These are phyloP conservation scores for Micromonas pusilla DNA, from an alignment of 139 green algal genomes.

Conservation along the genomic window DNA sequence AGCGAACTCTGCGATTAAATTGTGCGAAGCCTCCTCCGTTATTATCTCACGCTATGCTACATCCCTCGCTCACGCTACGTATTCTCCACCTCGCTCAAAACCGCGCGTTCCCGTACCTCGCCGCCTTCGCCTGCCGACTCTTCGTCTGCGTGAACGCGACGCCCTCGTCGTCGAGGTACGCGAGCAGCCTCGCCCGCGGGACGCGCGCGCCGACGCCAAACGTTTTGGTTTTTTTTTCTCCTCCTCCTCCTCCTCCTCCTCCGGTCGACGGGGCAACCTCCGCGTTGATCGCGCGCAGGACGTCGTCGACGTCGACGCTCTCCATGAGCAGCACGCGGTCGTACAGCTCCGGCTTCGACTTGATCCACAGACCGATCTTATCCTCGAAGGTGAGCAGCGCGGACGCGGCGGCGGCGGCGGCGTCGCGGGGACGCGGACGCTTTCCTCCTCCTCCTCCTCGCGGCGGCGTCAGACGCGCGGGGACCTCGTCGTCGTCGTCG, in stretches of 20 bases:
- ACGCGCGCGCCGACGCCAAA: too few relatives aligned
- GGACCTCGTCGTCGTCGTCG: neutral
- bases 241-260: neutral
- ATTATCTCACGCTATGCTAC: too few relatives aligned
- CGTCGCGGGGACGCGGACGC: neutral
- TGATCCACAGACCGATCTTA: neutral
- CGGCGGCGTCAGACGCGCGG: neutral
- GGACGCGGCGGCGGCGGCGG: neutral
- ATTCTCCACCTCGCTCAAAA: too few relatives aligned
- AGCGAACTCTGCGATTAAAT: too few relatives aligned
- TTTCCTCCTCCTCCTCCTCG: neutral
- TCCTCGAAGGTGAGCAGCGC: neutral
- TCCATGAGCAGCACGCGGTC: neutral
- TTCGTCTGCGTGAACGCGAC: neutral
- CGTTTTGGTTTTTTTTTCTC: neutral
- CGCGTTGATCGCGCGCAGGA: neutral
- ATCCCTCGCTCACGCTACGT: too few relatives aligned
- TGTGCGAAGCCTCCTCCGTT: too few relatives aligned
- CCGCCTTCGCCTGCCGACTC: neutral
- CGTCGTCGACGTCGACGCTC: constrained; percentile 15
- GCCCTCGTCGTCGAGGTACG: constrained; percentile 6
- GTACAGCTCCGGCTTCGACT: neutral
- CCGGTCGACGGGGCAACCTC: neutral
- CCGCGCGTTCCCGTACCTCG: too few relatives aligned
- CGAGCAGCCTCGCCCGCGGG: neutral